A percentile compares a stretch with the other conserved stretches of the same genome.
These are phyloP conservation scores for Casaregolazyma suthepensis DNA, from an alignment of 1,139 yeast genomes.

Conservation along the genomic window DNA sequence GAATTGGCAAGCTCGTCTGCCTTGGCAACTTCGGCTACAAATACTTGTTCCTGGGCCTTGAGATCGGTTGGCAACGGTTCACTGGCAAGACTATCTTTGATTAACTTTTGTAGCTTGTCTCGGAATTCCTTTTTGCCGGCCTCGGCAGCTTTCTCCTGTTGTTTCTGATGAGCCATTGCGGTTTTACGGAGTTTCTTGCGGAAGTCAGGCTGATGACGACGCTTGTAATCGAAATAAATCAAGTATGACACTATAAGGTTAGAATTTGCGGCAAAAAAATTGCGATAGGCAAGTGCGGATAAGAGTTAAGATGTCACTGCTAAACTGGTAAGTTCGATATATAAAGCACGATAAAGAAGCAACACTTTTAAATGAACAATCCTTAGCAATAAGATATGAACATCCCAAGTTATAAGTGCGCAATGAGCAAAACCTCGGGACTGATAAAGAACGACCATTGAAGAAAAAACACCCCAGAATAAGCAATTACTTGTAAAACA, in stretches of 20 bases:
- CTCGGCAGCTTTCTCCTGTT: slow-evolving; percentile 51
- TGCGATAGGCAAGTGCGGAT: not conserved
- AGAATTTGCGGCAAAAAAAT: not conserved
- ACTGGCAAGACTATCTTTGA: slow-evolving; percentile 55
- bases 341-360: too few species aligned
- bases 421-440: too few species aligned
- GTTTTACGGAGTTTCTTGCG: slow-evolving; percentile 66
- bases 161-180: slow-evolving; percentile 49
- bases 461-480: too few species aligned
- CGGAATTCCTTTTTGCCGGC: slow-evolving; percentile 53
- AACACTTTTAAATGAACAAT: too few species aligned
- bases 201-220: slow-evolving; percentile 78
- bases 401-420: too few species aligned
- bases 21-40: slow-evolving; percentile 73
- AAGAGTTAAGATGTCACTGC: not conserved
- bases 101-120: slow-evolving; percentile 53
- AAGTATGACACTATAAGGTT: slow-evolving; percentile 57
- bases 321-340: not conserved
- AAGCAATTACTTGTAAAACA: not conserved
- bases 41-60: slow-evolving; percentile 64
- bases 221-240: slow-evolving; percentile 81
- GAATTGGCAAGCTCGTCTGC: slow-evolving; percentile 51
- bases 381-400: too few species aligned
- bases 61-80: slow-evolving; percentile 75
- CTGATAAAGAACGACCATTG: too few species aligned